Conservation (phyloP, 2,329 filamentous ascomycete species). For the Monosporascus sp. region DNA sequence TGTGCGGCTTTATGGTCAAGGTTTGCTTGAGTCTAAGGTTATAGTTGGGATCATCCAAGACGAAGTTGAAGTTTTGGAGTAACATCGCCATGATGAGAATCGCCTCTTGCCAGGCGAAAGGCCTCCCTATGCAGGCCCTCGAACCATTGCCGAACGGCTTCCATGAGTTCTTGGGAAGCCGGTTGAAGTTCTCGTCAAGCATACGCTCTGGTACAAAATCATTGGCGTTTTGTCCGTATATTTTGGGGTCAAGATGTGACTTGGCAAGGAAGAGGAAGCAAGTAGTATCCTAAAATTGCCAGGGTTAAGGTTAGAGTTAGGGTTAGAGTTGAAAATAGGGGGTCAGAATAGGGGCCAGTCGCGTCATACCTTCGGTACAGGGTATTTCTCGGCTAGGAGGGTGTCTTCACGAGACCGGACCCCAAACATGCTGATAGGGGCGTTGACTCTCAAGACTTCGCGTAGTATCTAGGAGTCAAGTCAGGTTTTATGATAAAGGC, state of each 20-base stretch:
- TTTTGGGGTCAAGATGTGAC: slow-evolving; percentile 56
- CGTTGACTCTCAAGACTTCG: slow-evolving; percentile 59
- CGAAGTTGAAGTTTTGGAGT: slow-evolving; percentile 59
- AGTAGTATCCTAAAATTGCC: not conserved
- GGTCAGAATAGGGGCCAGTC: slow-evolving; percentile 25
- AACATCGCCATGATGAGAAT: slow-evolving; percentile 53
- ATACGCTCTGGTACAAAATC: slow-evolving; percentile 69
- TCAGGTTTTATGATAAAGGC: not conserved
- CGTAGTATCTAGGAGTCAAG: slow-evolving; percentile 43
- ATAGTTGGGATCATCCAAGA: slow-evolving; percentile 51
- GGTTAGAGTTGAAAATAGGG: no score
- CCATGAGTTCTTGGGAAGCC: slow-evolving; percentile 59
- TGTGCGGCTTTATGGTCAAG: slow-evolving; percentile 46
- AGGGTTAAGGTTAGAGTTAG: not conserved
- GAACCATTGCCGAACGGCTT: slow-evolving; percentile 73
- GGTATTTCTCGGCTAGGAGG: slow-evolving; percentile 58
- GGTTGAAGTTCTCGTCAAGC: slow-evolving; percentile 63
- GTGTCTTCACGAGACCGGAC: slow-evolving; percentile 50
- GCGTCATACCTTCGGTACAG: slow-evolving; percentile 46
- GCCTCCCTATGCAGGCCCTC: slow-evolving; percentile 66
- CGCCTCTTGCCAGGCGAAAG: slow-evolving; percentile 72
- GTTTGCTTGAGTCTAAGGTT: slow-evolving; percentile 40
- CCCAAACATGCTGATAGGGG: slow-evolving; percentile 55
- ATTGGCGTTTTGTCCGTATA: slow-evolving; percentile 61
- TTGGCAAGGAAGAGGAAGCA: slow-evolving; percentile 41